Conservation (phyloP, 345 rosid species). For the Pistacia atlantica region DNA sequence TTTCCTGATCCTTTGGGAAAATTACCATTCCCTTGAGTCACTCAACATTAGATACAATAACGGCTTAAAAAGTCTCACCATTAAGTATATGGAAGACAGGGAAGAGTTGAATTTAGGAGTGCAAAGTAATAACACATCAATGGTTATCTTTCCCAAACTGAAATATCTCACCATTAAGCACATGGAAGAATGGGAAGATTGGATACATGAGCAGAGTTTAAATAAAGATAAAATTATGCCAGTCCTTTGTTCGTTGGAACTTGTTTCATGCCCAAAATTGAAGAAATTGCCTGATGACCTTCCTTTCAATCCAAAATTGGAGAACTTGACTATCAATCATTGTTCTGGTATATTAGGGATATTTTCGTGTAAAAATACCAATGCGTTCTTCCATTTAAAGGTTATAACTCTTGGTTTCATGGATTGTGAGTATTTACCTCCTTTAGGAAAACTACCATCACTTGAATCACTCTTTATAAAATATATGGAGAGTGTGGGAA, state of each 20-base stretch:
- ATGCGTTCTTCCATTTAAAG: too few relatives aligned
- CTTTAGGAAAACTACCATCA: not conserved
- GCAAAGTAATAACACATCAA: not conserved
- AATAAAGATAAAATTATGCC: not conserved
- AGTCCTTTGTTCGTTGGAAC: not conserved
- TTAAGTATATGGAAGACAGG: not conserved
- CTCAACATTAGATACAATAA: not conserved
- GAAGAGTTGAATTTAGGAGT: not conserved
- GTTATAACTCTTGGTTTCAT: too few relatives aligned
- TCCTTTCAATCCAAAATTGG: not conserved
- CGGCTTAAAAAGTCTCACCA: not conserved
- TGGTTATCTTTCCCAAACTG: not conserved
- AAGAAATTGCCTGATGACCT: not conserved
- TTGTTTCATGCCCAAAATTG: not conserved
- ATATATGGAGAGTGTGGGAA: not conserved
- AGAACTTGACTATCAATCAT: too few relatives aligned
- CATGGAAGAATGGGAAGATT: not conserved
- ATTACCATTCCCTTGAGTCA: not conserved
- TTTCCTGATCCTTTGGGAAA: not conserved
- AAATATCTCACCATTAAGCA: not conserved
- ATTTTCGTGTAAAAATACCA: too few relatives aligned
- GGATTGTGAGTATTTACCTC: too few relatives aligned
- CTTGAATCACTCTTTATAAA: not conserved
- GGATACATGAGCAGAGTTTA: not conserved
- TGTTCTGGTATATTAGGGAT: too few relatives aligned